These are phyloP conservation scores for Discostella stelligeroides DNA, from an alignment of 108 stramenopile genomes.

Conservation along the genomic window DNA sequence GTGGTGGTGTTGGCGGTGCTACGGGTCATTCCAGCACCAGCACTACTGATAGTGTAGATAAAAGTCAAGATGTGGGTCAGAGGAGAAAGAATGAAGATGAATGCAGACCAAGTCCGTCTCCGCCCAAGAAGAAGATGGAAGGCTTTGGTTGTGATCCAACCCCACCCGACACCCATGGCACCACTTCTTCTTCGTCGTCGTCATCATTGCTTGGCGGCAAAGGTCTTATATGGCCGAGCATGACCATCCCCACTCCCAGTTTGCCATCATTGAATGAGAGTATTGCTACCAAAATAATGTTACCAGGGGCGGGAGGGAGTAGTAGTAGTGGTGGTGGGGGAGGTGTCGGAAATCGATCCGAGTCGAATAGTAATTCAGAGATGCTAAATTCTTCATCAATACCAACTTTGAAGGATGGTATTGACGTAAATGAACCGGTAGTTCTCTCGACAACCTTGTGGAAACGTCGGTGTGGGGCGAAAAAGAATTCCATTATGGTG, in stretches of 20 bases:
- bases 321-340: neutral
- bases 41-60: too few species aligned
- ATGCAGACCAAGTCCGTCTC: neutral
- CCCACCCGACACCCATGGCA: neutral
- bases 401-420: neutral
- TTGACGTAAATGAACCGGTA: conserved; percentile 17
- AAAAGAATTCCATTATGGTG: conserved; percentile 22
- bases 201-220: conserved; percentile 2
- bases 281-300: conserved; percentile 8
- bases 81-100: neutral
- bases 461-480: conserved; percentile 49
- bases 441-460: conserved; percentile 38
- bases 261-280: conserved; percentile 18
- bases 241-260: conserved; percentile 15
- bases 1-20: neutral
- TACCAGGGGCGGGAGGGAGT: neutral
- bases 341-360: neutral
- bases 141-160: conserved; percentile 39
- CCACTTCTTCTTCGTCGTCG: too few species aligned
- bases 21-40: too few species aligned
- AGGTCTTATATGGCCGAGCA: conserved; percentile 6
- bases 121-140: conserved; percentile 40
- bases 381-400: neutral
- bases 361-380: neutral
- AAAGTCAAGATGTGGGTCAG: neutral